Conservation (phyloP, 2,329 filamentous ascomycete species). For the Neofusicoccum ribis region DNA sequence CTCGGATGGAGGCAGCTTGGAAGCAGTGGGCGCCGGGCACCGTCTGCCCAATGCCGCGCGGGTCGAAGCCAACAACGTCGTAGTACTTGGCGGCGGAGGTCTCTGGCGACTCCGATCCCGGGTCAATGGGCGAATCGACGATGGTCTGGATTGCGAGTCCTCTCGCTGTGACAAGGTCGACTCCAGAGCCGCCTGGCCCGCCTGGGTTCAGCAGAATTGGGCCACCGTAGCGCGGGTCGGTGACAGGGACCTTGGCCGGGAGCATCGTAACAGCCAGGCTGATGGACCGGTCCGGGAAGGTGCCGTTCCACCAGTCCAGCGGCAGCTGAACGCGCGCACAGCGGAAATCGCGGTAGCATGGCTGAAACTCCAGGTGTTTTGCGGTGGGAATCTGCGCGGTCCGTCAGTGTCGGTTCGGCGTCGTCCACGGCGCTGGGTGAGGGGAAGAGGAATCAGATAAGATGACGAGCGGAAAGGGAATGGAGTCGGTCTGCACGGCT, state of each 20-base stretch:
- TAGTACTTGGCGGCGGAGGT: constrained; percentile 37
- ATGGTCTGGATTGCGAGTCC: constrained; percentile 31
- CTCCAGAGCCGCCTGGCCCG: constrained; percentile 45
- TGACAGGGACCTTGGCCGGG: constrained; percentile 35
- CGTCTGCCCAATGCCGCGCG: constrained; percentile 41
- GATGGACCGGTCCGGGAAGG: constrained; percentile 29
- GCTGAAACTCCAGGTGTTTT: constrained; percentile 31
- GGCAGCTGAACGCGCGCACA: constrained; percentile 39
- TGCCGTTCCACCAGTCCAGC: constrained; percentile 40
- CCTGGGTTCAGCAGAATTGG: constrained; percentile 47
- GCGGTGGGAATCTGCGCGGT: background rate
- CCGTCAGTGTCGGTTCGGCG: background rate
- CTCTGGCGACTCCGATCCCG: constrained; percentile 22
- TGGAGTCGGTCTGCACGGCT: background rate
- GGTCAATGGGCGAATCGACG: constrained; percentile 28
- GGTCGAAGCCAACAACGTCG: constrained; percentile 49
- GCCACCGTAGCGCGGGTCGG: constrained; percentile 42
- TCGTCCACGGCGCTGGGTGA: background rate
- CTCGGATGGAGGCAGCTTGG: constrained; percentile 29
- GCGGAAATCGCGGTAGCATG: constrained; percentile 34
- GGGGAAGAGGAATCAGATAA: background rate
- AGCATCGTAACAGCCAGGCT: constrained; percentile 36
- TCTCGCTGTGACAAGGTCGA: constrained; percentile 29
- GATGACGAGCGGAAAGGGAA: background rate
- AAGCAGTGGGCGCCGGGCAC: constrained; percentile 39